Evolutionary conservation across 2,329 filamentous ascomycete species (phyloP).

Genomic region (Phialophora verrucosa): DNA sequence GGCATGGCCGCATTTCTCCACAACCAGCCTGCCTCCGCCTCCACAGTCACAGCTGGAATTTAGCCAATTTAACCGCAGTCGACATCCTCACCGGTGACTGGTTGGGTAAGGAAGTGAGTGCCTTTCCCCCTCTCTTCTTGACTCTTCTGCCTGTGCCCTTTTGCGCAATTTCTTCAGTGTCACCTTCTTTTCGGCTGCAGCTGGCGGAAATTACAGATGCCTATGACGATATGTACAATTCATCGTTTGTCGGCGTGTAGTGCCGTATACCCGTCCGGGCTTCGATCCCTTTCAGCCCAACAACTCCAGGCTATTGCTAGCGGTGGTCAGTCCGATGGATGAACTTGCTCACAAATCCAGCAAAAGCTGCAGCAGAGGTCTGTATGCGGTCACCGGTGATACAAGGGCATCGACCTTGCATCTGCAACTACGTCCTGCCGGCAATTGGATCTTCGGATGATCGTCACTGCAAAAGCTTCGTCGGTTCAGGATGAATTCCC

Average conservation of each 20-base stretch:
- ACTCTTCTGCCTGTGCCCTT: conserved; percentile 10
- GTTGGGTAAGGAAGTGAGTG: not conserved
- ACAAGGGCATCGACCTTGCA: conserved; percentile 2
- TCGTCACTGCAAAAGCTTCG: conserved; percentile 13
- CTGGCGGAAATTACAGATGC: conserved; percentile 2
- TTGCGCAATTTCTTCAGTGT: conserved; percentile 5
- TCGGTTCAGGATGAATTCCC: conserved; percentile 18
- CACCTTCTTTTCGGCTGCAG: not conserved
- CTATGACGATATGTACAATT: conserved; percentile 5
- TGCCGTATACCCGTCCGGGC: conserved; percentile 4
- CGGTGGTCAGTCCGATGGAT: conserved; percentile 9
- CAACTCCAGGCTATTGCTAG: not conserved
- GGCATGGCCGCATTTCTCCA: conserved; percentile 14
- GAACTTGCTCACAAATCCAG: not conserved
- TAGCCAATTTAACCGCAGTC: conserved; percentile 18
- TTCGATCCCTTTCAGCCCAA: not conserved
- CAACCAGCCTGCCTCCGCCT: conserved; percentile 23
- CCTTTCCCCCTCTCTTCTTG: conserved; percentile 8
- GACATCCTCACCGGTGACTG: not conserved
- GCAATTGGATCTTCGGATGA: conserved; percentile 17
- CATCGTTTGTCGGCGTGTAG: not conserved
- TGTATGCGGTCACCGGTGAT: not conserved
- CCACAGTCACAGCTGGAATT: conserved; percentile 21
- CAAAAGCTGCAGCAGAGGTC: not conserved
- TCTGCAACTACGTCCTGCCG: conserved; percentile 3